Conservation (phyloP, 129 eudicot genomes). For the Flaveria ramosissima region DNA sequence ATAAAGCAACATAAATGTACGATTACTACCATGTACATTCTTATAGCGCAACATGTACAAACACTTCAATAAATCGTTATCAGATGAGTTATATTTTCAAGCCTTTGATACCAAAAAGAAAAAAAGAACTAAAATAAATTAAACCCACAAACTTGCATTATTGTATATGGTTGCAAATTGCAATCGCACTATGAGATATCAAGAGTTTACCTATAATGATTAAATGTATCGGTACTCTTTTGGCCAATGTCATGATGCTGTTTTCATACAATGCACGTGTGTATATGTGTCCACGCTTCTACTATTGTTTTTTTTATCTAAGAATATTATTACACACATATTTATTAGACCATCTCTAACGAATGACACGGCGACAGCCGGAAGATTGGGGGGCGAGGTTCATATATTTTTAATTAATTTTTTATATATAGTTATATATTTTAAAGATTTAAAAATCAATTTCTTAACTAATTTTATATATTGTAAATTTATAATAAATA, state of each 20-base stretch:
- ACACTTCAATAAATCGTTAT: background rate
- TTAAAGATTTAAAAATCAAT: too few species aligned
- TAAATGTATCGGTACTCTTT: constrained; percentile 15
- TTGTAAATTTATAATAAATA: too few species aligned
- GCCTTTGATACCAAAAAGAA: background rate
- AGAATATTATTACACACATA: too few species aligned
- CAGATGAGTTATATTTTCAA: background rate
- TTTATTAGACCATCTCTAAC: too few species aligned
- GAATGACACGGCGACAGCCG: too few species aligned
- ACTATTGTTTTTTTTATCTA: too few species aligned
- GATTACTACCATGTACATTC: background rate
- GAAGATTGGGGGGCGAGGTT: too few species aligned
- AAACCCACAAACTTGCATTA: constrained; percentile 20
- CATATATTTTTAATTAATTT: too few species aligned
- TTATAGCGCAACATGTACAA: background rate
- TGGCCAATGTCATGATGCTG: constrained; percentile 40
- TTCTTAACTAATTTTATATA: too few species aligned
- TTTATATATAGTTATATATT: too few species aligned
- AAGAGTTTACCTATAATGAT: constrained; percentile 26
- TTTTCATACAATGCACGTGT: constrained; percentile 36
- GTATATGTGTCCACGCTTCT: background rate
- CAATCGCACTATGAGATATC: constrained; percentile 22
- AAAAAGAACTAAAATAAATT: background rate
- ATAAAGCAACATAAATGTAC: background rate
- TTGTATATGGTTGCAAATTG: constrained; percentile 23